Conservation (phyloP, 2,329 filamentous ascomycete species). For the Pestalotiopsis sp. region DNA sequence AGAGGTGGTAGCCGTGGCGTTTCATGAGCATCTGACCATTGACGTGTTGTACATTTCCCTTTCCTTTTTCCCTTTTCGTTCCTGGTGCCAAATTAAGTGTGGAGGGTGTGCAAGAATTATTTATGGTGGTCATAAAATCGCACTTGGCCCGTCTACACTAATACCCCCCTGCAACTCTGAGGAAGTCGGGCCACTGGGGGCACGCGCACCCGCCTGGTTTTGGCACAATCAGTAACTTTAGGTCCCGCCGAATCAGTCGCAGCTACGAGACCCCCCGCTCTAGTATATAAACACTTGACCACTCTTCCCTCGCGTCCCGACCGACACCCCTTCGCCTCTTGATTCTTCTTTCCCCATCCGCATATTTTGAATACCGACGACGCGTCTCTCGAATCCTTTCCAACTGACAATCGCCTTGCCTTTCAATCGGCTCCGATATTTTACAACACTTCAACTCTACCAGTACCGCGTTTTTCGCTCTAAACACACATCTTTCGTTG, state of each 20-base stretch:
- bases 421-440: constrained; percentile 9
- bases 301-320: constrained; percentile 16
- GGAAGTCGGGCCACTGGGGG: constrained; percentile 9
- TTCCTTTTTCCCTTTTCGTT: neutral
- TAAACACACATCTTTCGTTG: constrained; percentile 7
- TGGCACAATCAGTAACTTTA: constrained; percentile 9
- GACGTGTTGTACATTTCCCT: constrained; percentile 5
- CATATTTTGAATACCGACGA: constrained; percentile 4
- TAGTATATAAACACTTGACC: constrained; percentile 15
- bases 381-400: neutral
- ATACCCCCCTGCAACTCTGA: constrained; percentile 2
- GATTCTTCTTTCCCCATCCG: neutral
- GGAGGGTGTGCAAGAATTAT: neutral
- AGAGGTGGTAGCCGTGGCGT: constrained; percentile 7
- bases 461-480: constrained; percentile 5
- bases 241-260: constrained; percentile 6
- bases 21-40: constrained; percentile 8
- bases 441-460: neutral
- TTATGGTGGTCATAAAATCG: neutral
- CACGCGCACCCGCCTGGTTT: constrained; percentile 13
- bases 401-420: neutral
- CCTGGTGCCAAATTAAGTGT: neutral
- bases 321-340: constrained; percentile 8
- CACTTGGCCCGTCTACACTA: neutral
- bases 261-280: constrained; percentile 8